Conservation (phyloP, 768 basidiomycete species). For the Hypholoma fasciculare region DNA sequence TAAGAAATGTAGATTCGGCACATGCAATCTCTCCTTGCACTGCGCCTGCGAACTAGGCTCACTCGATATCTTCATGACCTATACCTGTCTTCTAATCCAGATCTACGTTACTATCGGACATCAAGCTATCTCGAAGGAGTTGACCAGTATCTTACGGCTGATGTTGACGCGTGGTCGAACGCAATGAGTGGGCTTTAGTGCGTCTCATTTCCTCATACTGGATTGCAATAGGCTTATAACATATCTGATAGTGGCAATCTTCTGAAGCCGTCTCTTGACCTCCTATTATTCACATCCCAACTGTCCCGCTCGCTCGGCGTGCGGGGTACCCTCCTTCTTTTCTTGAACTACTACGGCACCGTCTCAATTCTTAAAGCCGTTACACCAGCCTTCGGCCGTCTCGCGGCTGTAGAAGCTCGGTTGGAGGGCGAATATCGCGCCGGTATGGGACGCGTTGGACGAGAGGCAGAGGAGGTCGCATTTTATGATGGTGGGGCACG, state of each 20-base stretch:
- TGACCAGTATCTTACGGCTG: slow-evolving; percentile 93
- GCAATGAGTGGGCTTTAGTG: slow-evolving; percentile 86
- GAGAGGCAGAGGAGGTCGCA: slow-evolving; percentile 94
- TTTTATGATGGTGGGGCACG: slow-evolving; percentile 90
- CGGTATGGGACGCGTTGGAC: slow-evolving; percentile 81
- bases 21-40: slow-evolving; percentile 82
- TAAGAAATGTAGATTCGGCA: slow-evolving; percentile 68
- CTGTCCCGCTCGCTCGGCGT: slow-evolving; percentile 84
- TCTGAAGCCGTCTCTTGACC: slow-evolving; percentile 88
- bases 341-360: slow-evolving; percentile 85
- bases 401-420: slow-evolving; percentile 85
- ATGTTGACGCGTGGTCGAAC: slow-evolving; percentile 88
- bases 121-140: slow-evolving; percentile 64
- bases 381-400: slow-evolving; percentile 89
- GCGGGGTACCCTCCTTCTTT: slow-evolving; percentile 79
- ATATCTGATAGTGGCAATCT: slow-evolving; percentile 72
- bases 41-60: slow-evolving; percentile 80
- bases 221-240: not conserved
- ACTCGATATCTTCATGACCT: slow-evolving; percentile 92
- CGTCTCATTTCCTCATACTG: slow-evolving; percentile 28
- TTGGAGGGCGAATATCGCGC: slow-evolving; percentile 90
- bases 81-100: slow-evolving; percentile 75
- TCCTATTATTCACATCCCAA: slow-evolving; percentile 90
- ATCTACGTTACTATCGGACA: slow-evolving; percentile 68
- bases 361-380: slow-evolving; percentile 79